These are phyloP conservation scores for Microcos paniculata DNA, from an alignment of 345 rosid species.

Conservation along the genomic window DNA sequence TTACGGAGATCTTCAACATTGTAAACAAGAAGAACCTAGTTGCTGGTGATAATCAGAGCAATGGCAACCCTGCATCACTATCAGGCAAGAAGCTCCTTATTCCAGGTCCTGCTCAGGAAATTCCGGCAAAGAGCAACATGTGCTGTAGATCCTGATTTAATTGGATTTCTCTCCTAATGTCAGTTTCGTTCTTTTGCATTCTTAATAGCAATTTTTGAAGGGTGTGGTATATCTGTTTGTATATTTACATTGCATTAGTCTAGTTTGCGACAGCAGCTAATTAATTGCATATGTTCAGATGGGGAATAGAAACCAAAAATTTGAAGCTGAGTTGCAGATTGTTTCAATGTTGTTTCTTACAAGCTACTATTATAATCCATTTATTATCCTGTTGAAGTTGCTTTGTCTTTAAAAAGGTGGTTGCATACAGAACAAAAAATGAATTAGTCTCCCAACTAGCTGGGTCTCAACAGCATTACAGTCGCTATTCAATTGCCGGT, in stretches of 20 bases:
- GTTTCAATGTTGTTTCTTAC: background rate
- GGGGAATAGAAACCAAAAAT: constrained; percentile 12
- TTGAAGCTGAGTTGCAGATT: constrained; percentile 10
- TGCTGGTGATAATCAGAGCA: constrained; percentile 52
- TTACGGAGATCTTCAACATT: constrained; percentile 68
- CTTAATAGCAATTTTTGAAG: constrained; percentile 26
- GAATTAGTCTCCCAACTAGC: background rate
- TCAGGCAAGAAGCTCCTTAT: constrained; percentile 67
- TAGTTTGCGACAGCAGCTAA: constrained; percentile 22
- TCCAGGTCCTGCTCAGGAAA: constrained; percentile 71
- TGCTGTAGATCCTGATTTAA: constrained; percentile 58
- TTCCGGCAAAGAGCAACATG: constrained; percentile 50
- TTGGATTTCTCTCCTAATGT: constrained; percentile 1
- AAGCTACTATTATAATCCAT: background rate
- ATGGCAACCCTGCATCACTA: constrained; percentile 52
- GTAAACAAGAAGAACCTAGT: constrained; percentile 77
- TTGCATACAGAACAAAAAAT: background rate
- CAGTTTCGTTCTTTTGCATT: constrained; percentile 9
- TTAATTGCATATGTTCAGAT: constrained; percentile 11
- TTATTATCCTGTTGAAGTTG: background rate
- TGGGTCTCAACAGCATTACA: background rate
- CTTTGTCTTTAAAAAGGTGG: background rate
- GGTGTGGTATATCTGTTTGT: constrained; percentile 32
- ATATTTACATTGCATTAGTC: constrained; percentile 25
- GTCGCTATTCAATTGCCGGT: background rate